Evolutionary conservation across 768 basidiomycete species (phyloP), one percentile per base, ranked within the genome.

Genomic region (Tulasnella sp.): DNA sequence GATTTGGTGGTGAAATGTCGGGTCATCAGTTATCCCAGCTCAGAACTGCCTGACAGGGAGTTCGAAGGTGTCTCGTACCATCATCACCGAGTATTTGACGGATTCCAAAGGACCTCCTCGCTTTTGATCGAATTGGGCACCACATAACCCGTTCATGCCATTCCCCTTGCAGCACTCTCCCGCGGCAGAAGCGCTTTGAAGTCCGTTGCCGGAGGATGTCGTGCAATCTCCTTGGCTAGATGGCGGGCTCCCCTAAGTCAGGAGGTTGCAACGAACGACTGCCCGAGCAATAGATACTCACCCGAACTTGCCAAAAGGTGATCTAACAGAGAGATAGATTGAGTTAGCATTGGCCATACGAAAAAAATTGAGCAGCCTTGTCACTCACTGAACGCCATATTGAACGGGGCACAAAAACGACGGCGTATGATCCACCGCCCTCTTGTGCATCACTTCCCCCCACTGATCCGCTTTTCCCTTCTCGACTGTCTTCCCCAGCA

Each of bases 401-500:
- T 31, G n/a, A 22, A 78, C 77, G 18, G 77, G 77, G n/a, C 77
- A 58, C 37, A 78, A 24, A 22, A 78, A 78, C 16, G 77, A 50
- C 24, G 48, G 54, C 9, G 50, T 69, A 69, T 78, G 54, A 22
- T 80, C 79, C 72, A 74, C 42, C 48, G 44, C n/a, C 72, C 81
- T 78, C 50, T 80, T 34, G 22, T 48, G 64, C 41, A 69, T 34
- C 46, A 82, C 34, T 31, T 31, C 76, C 72, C 69, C 64, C 80
- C 80, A 82, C n/a, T 75, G 81, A 34, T 78, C 78, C 28, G 48
- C 50, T 24, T 50, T 50, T 1, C 50, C 50, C 7, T 22, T 50
- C 20, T 50, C 50, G 18, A 50, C 50, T 2, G 11, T 24, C 50
- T 50, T 50, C 16, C 50, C 50, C 8, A 50, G 22, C 16, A 18